These are phyloP conservation scores for Termitomyces sp. DNA, from an alignment of 768 basidiomycete genomes.

Conservation along the genomic window DNA sequence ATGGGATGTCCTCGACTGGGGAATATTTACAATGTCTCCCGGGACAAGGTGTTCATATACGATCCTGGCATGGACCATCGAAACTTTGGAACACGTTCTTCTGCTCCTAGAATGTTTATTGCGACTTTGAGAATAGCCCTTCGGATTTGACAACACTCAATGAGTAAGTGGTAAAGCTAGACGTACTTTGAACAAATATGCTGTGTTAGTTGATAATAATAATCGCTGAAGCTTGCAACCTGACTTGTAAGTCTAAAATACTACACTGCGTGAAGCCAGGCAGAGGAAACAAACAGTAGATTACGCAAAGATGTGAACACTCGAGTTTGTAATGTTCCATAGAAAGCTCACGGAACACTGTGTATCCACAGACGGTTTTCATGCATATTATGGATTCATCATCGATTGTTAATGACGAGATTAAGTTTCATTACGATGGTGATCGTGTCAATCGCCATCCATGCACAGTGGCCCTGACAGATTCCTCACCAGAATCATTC, in stretches of 20 bases:
- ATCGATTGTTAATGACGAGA: too few species aligned
- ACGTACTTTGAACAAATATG: too few species aligned
- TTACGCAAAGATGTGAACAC: neutral
- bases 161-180: too few species aligned
- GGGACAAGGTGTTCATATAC: neutral
- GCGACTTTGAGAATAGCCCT: neutral
- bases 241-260: too few species aligned
- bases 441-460: conserved; percentile 60
- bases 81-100: neutral
- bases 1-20: neutral
- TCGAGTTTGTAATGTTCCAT: neutral
- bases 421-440: neutral
- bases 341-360: too few species aligned
- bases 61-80: neutral
- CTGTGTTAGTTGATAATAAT: neutral
- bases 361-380: too few species aligned
- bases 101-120: neutral
- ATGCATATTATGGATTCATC: too few species aligned
- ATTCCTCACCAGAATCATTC: conserved; percentile 76
- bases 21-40: neutral
- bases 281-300: neutral
- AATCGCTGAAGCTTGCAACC: too few species aligned
- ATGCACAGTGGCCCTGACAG: conserved; percentile 75
- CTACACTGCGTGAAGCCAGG: neutral
- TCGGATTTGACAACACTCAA: neutral